Percentiles rank a stretch among this genome's conserved stretches.
phyloP scores from a whole-genome alignment of 805 yeast species.

The Kazachstania bromeliacearum region DNA sequence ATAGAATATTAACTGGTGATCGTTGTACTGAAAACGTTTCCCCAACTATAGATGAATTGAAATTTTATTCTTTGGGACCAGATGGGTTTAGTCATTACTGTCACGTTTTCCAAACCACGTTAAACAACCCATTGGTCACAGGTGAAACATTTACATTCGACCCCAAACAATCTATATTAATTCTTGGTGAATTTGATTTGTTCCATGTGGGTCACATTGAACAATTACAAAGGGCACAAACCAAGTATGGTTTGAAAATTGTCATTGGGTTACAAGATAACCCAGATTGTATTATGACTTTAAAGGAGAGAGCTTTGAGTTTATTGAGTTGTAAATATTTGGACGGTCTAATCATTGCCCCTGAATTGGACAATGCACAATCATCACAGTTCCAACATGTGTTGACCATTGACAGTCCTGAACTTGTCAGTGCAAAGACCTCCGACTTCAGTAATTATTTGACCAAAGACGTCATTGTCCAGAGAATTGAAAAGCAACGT shows the following conservation, averaged over 20 bases:
- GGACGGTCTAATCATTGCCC: conserved; percentile 56
- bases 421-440: conserved; percentile 26
- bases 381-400: background rate
- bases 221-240: conserved; percentile 44
- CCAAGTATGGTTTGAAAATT: conserved; percentile 42
- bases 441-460: conserved; percentile 54
- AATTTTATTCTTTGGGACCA: conserved; percentile 49
- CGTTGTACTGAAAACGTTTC: conserved; percentile 2
- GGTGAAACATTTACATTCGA: conserved; percentile 14
- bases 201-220: conserved; percentile 91
- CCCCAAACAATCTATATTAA: conserved; percentile 5
- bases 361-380: background rate
- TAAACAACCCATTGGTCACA: conserved; percentile 24
- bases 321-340: conserved; percentile 81
- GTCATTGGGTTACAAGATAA: conserved; percentile 48
- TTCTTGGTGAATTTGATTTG: conserved; percentile 83
- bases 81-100: conserved; percentile 49
- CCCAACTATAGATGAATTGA: conserved; percentile 19
- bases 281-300: conserved; percentile 58
- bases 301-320: conserved; percentile 77
- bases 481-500: conserved; percentile 61
- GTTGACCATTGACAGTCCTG: background rate
- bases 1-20: conserved; percentile 55
- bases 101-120: conserved; percentile 44
- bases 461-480: conserved; percentile 61